Evolutionary conservation across 495 filamentous ascomycete species (phyloP).

Genomic region (Chlorociboria aeruginascens): DNA sequence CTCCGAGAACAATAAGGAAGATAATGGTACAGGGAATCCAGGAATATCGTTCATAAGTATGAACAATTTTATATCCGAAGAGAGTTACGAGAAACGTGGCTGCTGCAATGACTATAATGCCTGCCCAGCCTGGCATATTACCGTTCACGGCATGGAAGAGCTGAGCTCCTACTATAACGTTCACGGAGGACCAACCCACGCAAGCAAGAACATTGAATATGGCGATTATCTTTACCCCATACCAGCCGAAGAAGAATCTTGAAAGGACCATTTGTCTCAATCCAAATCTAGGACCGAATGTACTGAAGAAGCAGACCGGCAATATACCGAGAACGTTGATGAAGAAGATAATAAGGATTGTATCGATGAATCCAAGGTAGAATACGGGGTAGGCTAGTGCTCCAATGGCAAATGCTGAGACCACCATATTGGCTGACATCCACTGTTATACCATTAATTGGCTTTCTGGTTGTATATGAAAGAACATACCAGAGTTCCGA

Average conservation of each 20-base stretch:
- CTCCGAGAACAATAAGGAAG: conserved; percentile 64
- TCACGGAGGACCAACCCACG: conserved; percentile 58
- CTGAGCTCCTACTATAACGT: conserved; percentile 74
- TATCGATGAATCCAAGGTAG: conserved; percentile 60
- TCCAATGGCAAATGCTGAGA: conserved; percentile 72
- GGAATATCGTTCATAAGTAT: conserved; percentile 65
- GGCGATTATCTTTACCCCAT: conserved; percentile 62
- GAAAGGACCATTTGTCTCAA: conserved; percentile 81
- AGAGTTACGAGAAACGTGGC: conserved; percentile 59
- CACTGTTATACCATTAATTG: conserved; percentile 37
- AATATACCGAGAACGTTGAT: conserved; percentile 65
- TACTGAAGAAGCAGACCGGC: conserved; percentile 70
- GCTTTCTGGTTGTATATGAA: background rate
- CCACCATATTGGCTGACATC: conserved; percentile 76
- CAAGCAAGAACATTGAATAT: conserved; percentile 67
- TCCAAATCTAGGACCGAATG: conserved; percentile 67
- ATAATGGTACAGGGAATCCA: conserved; percentile 71
- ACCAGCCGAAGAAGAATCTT: conserved; percentile 70
- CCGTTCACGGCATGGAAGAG: conserved; percentile 65
- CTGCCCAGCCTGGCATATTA: conserved; percentile 59
- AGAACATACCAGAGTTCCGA: conserved; percentile 57
- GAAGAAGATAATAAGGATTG: conserved; percentile 65
- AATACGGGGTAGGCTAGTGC: conserved; percentile 58
- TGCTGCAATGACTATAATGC: conserved; percentile 64
- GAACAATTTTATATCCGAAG: conserved; percentile 75